Evolutionary conservation across 2,329 filamentous ascomycete species (phyloP).

Genomic region (Ceratocystis alfenasii): DNA sequence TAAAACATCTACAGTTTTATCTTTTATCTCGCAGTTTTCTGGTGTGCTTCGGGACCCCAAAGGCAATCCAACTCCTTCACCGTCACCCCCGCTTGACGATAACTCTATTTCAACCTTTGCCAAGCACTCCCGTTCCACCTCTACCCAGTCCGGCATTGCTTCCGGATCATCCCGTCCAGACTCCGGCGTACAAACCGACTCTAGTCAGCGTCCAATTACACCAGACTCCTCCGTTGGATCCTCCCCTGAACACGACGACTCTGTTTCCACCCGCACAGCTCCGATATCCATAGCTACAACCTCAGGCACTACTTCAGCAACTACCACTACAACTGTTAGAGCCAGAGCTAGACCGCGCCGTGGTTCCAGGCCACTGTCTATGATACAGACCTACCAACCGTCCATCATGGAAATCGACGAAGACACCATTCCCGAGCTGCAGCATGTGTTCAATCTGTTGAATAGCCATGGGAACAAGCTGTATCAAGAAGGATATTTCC

Average conservation of each 20-base stretch:
- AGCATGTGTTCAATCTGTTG: slow-evolving; percentile 85
- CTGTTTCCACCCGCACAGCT: slow-evolving; percentile 25
- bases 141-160: slow-evolving; percentile 10
- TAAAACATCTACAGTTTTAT: slow-evolving; percentile 50
- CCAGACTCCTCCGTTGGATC: slow-evolving; percentile 14
- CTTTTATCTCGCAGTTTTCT: slow-evolving; percentile 77
- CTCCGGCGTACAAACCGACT: slow-evolving; percentile 8
- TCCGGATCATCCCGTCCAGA: slow-evolving; percentile 7
- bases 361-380: slow-evolving; percentile 64
- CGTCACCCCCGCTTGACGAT: slow-evolving; percentile 33
- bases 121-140: slow-evolving; percentile 20
- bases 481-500: slow-evolving; percentile 94
- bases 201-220: slow-evolving; percentile 16
- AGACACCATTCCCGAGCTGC: slow-evolving; percentile 83
- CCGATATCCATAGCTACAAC: slow-evolving; percentile 28
- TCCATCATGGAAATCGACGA: slow-evolving; percentile 72
- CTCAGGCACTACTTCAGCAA: slow-evolving; percentile 3
- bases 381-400: slow-evolving; percentile 75
- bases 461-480: slow-evolving; percentile 94
- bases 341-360: slow-evolving; percentile 35
- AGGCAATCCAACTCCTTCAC: slow-evolving; percentile 34
- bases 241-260: slow-evolving; percentile 13
- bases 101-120: slow-evolving; percentile 24
- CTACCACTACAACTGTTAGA: slow-evolving; percentile 23
- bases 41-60: slow-evolving; percentile 34